Percentiles rank a stretch among this genome's conserved stretches.
These are phyloP conservation scores for Mortierella sp. DNA, from an alignment of 371 early-diverging fungal species.

Conservation along the genomic window DNA sequence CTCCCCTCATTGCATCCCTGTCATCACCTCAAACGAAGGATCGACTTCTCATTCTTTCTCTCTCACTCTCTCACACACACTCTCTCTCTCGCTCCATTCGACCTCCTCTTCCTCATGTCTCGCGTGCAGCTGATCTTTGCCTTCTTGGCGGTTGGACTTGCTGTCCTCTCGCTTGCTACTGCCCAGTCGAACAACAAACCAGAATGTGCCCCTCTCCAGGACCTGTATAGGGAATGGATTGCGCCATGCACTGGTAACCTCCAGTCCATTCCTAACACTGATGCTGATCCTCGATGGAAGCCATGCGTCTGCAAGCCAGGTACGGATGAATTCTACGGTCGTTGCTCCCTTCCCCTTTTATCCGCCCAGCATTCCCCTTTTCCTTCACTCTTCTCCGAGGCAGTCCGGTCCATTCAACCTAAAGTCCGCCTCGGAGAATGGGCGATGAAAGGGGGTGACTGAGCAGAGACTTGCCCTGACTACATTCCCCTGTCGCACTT, in stretches of 20 bases:
- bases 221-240: conserved; percentile 27
- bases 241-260: conserved; percentile 23
- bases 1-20: background rate
- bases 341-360: background rate
- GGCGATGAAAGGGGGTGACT: background rate
- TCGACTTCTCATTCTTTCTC: conserved; percentile 1
- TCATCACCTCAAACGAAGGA: background rate
- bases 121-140: conserved; percentile 1
- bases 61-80: background rate
- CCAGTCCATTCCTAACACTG: conserved; percentile 24
- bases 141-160: background rate
- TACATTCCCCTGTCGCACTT: too few relatives aligned
- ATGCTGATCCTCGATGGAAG: conserved; percentile 33
- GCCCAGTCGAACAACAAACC: conserved; percentile 10
- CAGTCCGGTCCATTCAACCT: background rate
- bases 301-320: conserved; percentile 35
- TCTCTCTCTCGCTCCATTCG: background rate
- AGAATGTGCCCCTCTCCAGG: conserved; percentile 33
- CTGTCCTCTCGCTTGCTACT: conserved; percentile 11
- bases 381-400: background rate
- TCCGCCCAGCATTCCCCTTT: background rate
- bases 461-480: background rate
- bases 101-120: conserved; percentile 14
- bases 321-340: background rate
- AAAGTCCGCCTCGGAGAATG: too few relatives aligned